Conservation (phyloP, 371 early-diverging fungal species). For the Lichtheimia ramosa region DNA sequence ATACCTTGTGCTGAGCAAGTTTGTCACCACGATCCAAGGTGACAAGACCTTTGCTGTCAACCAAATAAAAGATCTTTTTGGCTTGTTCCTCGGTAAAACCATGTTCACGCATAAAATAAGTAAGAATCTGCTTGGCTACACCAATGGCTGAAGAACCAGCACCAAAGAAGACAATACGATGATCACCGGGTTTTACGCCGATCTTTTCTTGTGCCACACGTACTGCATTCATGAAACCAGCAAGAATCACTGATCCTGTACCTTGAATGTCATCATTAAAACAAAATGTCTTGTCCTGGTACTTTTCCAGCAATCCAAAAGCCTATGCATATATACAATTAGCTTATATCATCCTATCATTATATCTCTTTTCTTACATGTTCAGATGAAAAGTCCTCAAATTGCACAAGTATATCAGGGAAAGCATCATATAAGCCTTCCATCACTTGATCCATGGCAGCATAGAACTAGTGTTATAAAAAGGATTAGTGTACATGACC, state of each 20-base stretch:
- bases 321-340: constrained; percentile 32
- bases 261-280: constrained; percentile 78
- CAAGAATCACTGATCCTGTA: constrained; percentile 90
- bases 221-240: constrained; percentile 90
- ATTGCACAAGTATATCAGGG: constrained; percentile 84
- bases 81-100: constrained; percentile 73
- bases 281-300: constrained; percentile 65
- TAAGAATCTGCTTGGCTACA: constrained; percentile 81
- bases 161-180: constrained; percentile 87
- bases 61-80: constrained; percentile 77
- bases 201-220: constrained; percentile 47
- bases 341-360: neutral
- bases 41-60: constrained; percentile 84
- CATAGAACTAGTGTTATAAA: constrained; percentile 57
- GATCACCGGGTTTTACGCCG: constrained; percentile 63
- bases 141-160: constrained; percentile 91
- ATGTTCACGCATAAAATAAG: constrained; percentile 70
- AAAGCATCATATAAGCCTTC: constrained; percentile 63
- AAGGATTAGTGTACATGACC: too few species aligned
- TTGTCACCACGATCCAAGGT: constrained; percentile 84
- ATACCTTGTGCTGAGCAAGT: constrained; percentile 79
- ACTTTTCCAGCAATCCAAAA: constrained; percentile 68
- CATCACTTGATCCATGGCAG: constrained; percentile 81
- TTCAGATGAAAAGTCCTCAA: constrained; percentile 91
- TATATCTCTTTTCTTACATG: constrained; percentile 41